Base-by-base conservation (phyloP, 2,329 filamentous ascomycete species). In the Pseudogymnoascus sp. region DNA sequence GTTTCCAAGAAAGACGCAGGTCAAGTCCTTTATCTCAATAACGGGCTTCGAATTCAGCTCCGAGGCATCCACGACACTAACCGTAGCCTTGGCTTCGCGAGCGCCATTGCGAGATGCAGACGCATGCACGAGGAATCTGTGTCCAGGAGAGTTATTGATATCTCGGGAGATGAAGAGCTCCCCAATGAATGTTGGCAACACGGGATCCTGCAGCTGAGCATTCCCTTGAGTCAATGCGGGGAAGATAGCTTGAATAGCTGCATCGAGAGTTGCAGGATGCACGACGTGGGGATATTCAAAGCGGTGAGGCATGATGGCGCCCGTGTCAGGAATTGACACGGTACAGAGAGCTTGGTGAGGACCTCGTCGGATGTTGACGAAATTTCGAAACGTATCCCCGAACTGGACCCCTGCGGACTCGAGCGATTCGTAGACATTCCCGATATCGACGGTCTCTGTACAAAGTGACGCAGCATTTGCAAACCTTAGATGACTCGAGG, bases 181-280 rank as follows among this genome's bases (percentile, higher is more conserved):
- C 6, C 65, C 68, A 35, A 75, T 71, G 33, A 69, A 74, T 2
- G 71, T 72, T 8, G 73, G 73, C 2, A 75, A 62, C 50, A 69
- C 68, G 3, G 72, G 66, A 16, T 64, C 64, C 26, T 69, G 65
- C 3, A 75, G 60, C 5, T 64, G 68, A 4, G 29, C 29, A 33
- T 33, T 33, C 29, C 69, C 64, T 69, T 35, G 68, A 60, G 50
- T 73, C 71, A 38, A 71, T 1, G 71, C 69, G 2, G 70, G 64
- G 37, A 74, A 68, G 33, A 71, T 68, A 47, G 70, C 64, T 37
- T 74, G 73, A n/a, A 76, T 68, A 65, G 74, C 70, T 59, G 67
- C 72, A 31, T 76, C 74, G 65, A 76, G 68, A 4, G 74, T 75
- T 13, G 70, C 68, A 8, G 75, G 75, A 33, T 76, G 75, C 24